A percentile compares a stretch with the other conserved stretches of the same genome.
These are phyloP conservation scores for Aspergillus terreus DNA, from an alignment of 2,329 filamentous ascomycete genomes.

Conservation along the genomic window DNA sequence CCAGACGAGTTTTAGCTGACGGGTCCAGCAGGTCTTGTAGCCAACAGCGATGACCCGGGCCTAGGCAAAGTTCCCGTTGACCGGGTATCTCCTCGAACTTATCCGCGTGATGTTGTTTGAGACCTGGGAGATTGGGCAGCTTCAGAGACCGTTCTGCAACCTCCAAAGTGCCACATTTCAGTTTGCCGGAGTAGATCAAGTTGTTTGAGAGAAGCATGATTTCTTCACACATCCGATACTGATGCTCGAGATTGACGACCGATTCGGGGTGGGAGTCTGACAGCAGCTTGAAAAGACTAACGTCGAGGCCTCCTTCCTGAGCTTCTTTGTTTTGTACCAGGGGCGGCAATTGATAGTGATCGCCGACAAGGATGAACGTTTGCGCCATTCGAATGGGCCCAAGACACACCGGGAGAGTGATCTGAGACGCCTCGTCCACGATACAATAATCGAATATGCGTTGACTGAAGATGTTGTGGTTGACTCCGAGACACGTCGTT, in stretches of 20 bases:
- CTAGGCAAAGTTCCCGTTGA: constrained; percentile 52
- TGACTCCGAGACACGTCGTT: constrained; percentile 90
- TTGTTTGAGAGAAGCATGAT: constrained; percentile 92
- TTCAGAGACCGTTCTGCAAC: constrained; percentile 67
- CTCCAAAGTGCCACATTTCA: constrained; percentile 80
- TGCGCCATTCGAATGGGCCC: constrained; percentile 90
- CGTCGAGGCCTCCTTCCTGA: constrained; percentile 77
- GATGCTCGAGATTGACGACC: constrained; percentile 88
- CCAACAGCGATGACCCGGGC: constrained; percentile 63
- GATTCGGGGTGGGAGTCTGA: constrained; percentile 84
- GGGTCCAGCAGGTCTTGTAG: constrained; percentile 68
- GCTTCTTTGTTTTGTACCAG: constrained; percentile 91
- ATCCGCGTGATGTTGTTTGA: constrained; percentile 55
- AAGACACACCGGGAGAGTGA: constrained; percentile 89
- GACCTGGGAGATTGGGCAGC: constrained; percentile 62
- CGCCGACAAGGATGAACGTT: constrained; percentile 91
- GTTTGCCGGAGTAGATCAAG: constrained; percentile 83
- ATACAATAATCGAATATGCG: constrained; percentile 97
- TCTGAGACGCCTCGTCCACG: constrained; percentile 95
- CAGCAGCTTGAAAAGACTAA: constrained; percentile 89
- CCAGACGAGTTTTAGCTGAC: constrained; percentile 71
- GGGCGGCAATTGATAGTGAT: constrained; percentile 93
- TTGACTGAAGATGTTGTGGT: constrained; percentile 81
- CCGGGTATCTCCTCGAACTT: constrained; percentile 17
- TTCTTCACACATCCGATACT: constrained; percentile 98